Evolutionary conservation across 139 green algal genomes (phyloP).

Genomic region (Limnomonas spitsbergensis): DNA sequence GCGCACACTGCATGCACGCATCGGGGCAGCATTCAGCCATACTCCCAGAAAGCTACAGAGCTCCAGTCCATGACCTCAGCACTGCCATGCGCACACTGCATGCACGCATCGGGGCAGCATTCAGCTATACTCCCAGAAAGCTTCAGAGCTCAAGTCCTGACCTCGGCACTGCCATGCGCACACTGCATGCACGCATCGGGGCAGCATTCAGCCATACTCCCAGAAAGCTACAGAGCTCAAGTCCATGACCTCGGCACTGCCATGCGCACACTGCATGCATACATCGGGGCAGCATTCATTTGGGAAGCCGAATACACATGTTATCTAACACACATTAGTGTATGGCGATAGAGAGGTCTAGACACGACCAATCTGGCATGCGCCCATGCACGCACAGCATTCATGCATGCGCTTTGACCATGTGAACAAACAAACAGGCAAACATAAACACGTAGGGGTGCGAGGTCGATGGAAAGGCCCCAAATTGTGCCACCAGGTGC

Average conservation of each 20-base stretch:
- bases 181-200: neutral
- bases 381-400: no score
- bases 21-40: neutral
- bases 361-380: no score
- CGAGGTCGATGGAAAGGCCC: no score
- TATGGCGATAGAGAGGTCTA: no score
- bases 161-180: neutral
- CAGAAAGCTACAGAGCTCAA: neutral
- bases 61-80: neutral
- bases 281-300: no score
- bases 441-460: no score
- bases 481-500: no score
- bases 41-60: neutral
- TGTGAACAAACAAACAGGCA: no score
- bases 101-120: neutral
- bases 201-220: neutral
- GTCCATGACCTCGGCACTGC: neutral
- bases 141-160: neutral
- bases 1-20: neutral
- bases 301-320: no score
- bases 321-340: no score
- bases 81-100: neutral
- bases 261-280: neutral
- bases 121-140: neutral
- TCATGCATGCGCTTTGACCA: no score